Evolutionary conservation across 2,329 filamentous ascomycete species (phyloP), one percentile per base, ranked within the genome.

Genomic region (Aureobasidium sp.): DNA sequence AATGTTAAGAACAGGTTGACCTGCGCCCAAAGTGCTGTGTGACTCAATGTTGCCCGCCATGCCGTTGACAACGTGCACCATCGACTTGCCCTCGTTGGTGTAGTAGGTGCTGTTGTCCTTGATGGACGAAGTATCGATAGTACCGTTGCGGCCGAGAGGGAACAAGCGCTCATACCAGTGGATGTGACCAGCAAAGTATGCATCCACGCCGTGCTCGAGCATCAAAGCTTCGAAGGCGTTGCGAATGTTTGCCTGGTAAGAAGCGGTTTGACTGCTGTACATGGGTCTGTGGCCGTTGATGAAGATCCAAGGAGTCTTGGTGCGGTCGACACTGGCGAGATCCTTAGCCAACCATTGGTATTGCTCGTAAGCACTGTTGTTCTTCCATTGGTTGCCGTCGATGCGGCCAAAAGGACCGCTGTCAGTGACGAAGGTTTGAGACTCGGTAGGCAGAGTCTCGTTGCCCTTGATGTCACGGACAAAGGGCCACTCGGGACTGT

Each of bases 11-110:
- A 72, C 27, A 0, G 64, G 64, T 67, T 78, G 63, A 30, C 70
- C 72, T 3, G 63, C 63, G 54, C 67, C 66, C 15, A 81, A 68
- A 2, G 70, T 73, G 64, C 72, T 76, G 69, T 82, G 79, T 62
- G 75, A 77, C 65, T 81, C 79, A 47, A 81, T 75, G 63, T 81
- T 81, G 27, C 80, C 79, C 3, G 80, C 80, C 73, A 79, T 78
- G n/a, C 79, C 80, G 66, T 81, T 82, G 69, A 79, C 72, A 37
- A 82, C 71, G 62, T 81, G 78, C 1, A 78, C 79, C 63, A 82
- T 77, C 21, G 78, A 79, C 29, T 71, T 72, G 49, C 79, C 79
- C 1, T 77, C 71, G 65, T 80, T 80, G 59, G 75, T 75, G 50
- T 67, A 65, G 70, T 80, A 82, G 10, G 78, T 81, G 68, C 79